Evolutionary conservation across 2,329 filamentous ascomycete species (phyloP).

Genomic region (Sphaerulina populicola): DNA sequence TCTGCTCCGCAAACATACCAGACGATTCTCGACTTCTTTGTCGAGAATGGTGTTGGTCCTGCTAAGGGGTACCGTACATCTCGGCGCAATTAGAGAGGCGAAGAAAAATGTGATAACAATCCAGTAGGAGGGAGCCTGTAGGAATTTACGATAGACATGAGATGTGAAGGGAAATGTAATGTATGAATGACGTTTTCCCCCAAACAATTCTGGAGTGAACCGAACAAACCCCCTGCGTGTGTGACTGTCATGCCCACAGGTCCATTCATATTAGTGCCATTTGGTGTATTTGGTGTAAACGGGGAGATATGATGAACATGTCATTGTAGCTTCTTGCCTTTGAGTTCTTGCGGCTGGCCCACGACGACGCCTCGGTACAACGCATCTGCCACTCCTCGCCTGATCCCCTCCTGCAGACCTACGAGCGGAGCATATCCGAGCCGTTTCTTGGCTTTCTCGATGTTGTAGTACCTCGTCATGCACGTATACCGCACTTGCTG

Average conservation of each 20-base stretch:
- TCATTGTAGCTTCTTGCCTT: conserved; percentile 26
- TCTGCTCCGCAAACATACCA: conserved; percentile 26
- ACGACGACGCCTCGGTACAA: conserved; percentile 31
- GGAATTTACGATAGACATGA: background rate
- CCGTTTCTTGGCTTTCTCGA: conserved; percentile 62
- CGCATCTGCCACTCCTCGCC: conserved; percentile 39
- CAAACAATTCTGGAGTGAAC: too few relatives aligned
- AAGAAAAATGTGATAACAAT: too few relatives aligned
- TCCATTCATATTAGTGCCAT: background rate
- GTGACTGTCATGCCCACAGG: background rate
- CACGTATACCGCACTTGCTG: conserved; percentile 55
- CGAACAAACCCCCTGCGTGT: background rate
- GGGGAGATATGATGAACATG: background rate
- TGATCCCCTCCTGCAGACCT: conserved; percentile 54
- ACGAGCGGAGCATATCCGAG: conserved; percentile 63
- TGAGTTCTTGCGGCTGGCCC: conserved; percentile 31
- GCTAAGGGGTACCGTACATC: background rate
- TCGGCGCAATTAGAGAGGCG: background rate
- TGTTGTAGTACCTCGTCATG: conserved; percentile 72
- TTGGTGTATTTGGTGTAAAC: background rate
- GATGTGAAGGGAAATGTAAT: background rate
- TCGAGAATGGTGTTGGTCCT: conserved; percentile 18
- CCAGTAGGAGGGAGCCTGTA: background rate
- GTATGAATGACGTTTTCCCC: background rate
- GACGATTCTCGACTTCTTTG: conserved; percentile 28